Conservation (phyloP, 2,329 filamentous ascomycete genomes). For the Fusarium tjaetaba region DNA sequence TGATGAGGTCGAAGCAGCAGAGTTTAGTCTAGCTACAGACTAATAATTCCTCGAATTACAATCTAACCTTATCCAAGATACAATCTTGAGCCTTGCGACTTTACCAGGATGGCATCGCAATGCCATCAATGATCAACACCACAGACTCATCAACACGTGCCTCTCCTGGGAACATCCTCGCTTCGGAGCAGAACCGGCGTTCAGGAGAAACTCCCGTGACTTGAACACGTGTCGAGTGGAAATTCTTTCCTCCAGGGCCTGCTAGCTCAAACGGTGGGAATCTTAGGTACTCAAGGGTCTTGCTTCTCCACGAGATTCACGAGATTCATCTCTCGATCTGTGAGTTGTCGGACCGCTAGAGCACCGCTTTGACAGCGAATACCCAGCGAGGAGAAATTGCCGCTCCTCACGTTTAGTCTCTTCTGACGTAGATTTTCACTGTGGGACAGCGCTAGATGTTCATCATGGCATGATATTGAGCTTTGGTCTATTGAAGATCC, state of each 20-base stretch:
- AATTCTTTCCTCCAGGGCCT: constrained; percentile 3
- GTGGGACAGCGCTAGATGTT: constrained; percentile 13
- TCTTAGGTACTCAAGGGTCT: neutral
- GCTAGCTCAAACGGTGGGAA: neutral
- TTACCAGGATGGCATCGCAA: neutral
- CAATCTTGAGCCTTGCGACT: neutral
- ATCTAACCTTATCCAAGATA: neutral
- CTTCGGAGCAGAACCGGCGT: constrained; percentile 12
- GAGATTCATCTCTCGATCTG: constrained; percentile 36
- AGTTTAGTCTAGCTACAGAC: neutral
- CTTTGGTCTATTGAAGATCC: constrained; percentile 23
- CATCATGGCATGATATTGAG: constrained; percentile 38
- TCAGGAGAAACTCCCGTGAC: constrained; percentile 13
- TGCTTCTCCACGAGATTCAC: constrained; percentile 31
- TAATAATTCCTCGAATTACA: neutral
- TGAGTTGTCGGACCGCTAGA: constrained; percentile 26
- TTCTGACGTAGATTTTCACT: constrained; percentile 11
- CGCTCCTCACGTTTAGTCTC: constrained; percentile 8
- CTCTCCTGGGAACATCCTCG: constrained; percentile 34
- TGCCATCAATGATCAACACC: constrained; percentile 12
- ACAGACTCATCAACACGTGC: constrained; percentile 5
- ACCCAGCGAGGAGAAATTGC: constrained; percentile 26
- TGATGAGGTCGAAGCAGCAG: neutral
- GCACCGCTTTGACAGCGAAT: constrained; percentile 25
- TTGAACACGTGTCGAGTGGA: constrained; percentile 38